phyloP scores from a whole-genome alignment of 352 stramenopile genomes.

The Globisporangium acanthophoron region DNA sequence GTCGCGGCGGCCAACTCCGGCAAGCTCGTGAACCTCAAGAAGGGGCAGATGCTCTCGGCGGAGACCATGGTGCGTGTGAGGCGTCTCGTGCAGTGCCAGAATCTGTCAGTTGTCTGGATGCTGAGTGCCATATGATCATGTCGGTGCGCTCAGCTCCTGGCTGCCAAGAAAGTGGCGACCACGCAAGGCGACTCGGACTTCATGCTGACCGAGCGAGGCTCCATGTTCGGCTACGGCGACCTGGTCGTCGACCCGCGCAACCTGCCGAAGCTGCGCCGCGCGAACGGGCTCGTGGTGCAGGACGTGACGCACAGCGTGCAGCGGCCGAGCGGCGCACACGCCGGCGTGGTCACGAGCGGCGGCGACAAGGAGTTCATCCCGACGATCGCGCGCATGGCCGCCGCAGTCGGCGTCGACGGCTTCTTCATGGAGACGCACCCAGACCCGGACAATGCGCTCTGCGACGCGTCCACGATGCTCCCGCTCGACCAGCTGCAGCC shows the following conservation, averaged over 20 bases:
- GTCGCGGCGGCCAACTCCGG: constrained; percentile 70
- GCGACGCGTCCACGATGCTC: constrained; percentile 70
- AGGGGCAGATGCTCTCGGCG: constrained; percentile 82
- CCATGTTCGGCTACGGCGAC: constrained; percentile 86
- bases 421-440: constrained; percentile 90
- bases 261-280: constrained; percentile 57
- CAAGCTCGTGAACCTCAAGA: constrained; percentile 85
- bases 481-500: constrained; percentile 59
- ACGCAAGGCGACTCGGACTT: constrained; percentile 67
- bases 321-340: constrained; percentile 39
- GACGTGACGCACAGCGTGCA: constrained; percentile 86
- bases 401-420: constrained; percentile 79
- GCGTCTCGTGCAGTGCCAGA: no score
- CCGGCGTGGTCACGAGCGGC: constrained; percentile 41
- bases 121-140: not conserved
- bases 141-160: constrained; percentile 36
- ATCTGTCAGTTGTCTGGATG: not conserved
- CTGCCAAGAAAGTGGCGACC: constrained; percentile 60
- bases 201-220: constrained; percentile 83
- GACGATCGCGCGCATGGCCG: constrained; percentile 80
- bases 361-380: constrained; percentile 80
- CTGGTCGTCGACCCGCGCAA: constrained; percentile 84
- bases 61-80: constrained; percentile 56
- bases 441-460: constrained; percentile 51
- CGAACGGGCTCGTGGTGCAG: constrained; percentile 71